Evolutionary conservation across 2,329 filamentous ascomycete species (phyloP).

Genomic region (Xylariaceae sp.): DNA sequence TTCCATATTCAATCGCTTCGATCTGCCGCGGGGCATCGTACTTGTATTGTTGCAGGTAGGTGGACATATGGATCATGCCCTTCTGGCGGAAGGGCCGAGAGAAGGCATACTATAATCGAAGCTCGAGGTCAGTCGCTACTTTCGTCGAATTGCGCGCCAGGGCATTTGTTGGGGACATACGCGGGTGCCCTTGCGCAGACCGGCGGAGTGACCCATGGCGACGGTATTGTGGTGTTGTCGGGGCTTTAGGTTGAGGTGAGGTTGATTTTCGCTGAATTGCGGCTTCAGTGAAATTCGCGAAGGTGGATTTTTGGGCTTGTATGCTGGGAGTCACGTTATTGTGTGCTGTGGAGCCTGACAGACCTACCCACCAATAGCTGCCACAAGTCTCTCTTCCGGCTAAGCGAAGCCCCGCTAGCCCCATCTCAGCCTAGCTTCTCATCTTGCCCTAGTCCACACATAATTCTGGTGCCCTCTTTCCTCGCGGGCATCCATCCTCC

Average conservation of each 20-base stretch:
- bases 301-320: constrained; percentile 14
- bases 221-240: constrained; percentile 39
- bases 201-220: constrained; percentile 80
- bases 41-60: constrained; percentile 93
- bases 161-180: constrained; percentile 43
- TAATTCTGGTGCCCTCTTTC: constrained; percentile 12
- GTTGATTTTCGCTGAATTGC: constrained; percentile 14
- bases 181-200: constrained; percentile 81
- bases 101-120: constrained; percentile 67
- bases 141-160: not conserved
- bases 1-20: constrained; percentile 1
- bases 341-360: constrained; percentile 9
- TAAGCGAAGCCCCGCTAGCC: constrained; percentile 17
- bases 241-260: constrained; percentile 14
- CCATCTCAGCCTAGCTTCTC: constrained; percentile 9
- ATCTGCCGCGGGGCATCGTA: constrained; percentile 33
- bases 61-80: constrained; percentile 87
- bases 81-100: constrained; percentile 89
- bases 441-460: constrained; percentile 25
- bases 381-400: not conserved
- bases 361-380: too few species aligned
- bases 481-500: constrained; percentile 11
- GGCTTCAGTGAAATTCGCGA: constrained; percentile 19
- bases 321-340: constrained; percentile 6
- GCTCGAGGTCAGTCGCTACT: constrained; percentile 55